Evolutionary conservation across 495 filamentous ascomycete genomes (phyloP).

Genomic region (Friedmanniomyces simplex): DNA sequence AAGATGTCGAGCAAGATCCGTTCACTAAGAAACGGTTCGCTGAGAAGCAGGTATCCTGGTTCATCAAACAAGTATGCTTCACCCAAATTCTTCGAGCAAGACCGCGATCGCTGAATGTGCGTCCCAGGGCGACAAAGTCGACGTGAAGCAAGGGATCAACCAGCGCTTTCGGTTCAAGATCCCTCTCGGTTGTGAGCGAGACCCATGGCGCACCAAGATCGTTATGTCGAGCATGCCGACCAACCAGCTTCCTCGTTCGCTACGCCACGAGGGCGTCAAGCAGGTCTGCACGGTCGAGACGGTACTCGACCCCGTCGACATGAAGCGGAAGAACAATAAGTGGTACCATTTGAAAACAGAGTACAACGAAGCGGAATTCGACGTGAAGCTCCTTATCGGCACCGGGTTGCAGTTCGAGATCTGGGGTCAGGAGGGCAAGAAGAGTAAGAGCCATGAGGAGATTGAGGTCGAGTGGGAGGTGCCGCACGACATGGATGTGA

Average conservation of each 20-base stretch:
- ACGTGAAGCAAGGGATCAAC: neutral
- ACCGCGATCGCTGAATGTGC: neutral
- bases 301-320: neutral
- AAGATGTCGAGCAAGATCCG: slow-evolving; percentile 1
- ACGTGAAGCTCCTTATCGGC: slow-evolving; percentile 2
- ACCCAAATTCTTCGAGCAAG: neutral
- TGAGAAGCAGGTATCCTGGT: neutral
- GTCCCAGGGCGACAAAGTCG: neutral
- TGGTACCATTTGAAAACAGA: slow-evolving; percentile 5
- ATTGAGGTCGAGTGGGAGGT: too few species aligned
- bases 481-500: too few species aligned
- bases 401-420: slow-evolving; percentile 9
- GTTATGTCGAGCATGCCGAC: neutral
- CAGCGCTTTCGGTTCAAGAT: neutral
- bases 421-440: slow-evolving; percentile 2
- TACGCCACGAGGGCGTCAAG: neutral
- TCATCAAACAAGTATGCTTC: neutral
- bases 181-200: neutral
- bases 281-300: neutral
- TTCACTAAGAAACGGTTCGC: neutral
- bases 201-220: neutral
- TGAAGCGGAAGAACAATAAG: slow-evolving; percentile 2
- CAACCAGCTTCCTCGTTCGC: neutral
- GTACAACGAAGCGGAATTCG: slow-evolving; percentile 8
- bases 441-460: neutral